Base-by-base conservation (phyloP, 306 rosid genomes). In the Malus sylvestris region DNA sequence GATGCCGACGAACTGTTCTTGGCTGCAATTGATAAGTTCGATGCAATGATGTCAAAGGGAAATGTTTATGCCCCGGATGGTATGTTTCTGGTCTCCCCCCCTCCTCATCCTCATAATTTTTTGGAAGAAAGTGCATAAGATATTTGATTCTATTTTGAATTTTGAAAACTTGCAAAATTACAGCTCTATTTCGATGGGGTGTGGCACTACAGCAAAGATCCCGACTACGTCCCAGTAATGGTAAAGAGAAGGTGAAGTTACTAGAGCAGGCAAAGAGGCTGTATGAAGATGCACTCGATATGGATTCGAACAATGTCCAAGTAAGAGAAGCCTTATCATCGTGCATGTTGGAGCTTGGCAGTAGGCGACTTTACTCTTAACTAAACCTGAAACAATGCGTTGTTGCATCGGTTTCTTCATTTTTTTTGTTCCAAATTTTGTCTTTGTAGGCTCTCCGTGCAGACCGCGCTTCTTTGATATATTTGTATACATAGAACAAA, bases 11-110 rank as follows among this genome's bases (percentile, higher is more conserved):
- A 85, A 78, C 93, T 95, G 58, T 95, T 90, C 84, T 80, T 95
- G 84, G 99, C 99, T 82, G 97, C 99, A 75, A 95, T 95, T 67
- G 97, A 95, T 77, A 95, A 95, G 81, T 95, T 95, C 75, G 89
- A 92, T 86, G 96, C 99, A 19, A 90, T 95, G 96, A 79, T 92
- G 86, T 86, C 95, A 52, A 92, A 87, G 80, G 93, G 99, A 85
- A 95, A 92, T 73, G 85, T 81, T 76, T 84, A 90, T 76, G 96
- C 92, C 67, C 92, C 97, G 4, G 97, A 92, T 87, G 99, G 99
- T 87, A 74, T 46, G 84, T 66, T 79, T 63, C 60, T 66, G 42
- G 20, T 23, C 68, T 52, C 42, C 65, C 38, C 38, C 20, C 13
- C 8, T 46, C 22, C 45, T 23, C 74, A 29, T 15, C 15, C 53